Conservation (phyloP, 176 grass and related monocot species). For the Ensete ventricosum region DNA sequence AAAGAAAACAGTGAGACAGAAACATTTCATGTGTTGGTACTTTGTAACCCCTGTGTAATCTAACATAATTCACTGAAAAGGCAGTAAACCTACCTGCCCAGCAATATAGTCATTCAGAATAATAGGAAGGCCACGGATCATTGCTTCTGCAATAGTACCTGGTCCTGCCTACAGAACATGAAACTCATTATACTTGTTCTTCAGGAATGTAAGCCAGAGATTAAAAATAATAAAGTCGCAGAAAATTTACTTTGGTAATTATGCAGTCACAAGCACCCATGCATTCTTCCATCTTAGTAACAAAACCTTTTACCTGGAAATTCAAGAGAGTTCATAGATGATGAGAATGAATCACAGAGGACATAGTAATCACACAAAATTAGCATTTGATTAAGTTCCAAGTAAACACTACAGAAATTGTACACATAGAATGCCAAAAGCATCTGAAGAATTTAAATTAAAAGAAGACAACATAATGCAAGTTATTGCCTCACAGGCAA, state of each 20-base stretch:
- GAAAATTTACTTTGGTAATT: constrained; percentile 71
- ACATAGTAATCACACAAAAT: not conserved
- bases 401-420: no score
- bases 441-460: not conserved
- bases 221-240: not conserved
- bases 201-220: no score
- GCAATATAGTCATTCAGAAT: constrained; percentile 96
- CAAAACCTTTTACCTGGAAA: constrained; percentile 84
- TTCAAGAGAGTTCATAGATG: constrained; percentile 7
- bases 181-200: not conserved
- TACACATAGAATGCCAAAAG: no score
- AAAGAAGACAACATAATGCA: not conserved
- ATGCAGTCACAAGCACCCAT: constrained; percentile 99
- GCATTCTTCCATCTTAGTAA: constrained; percentile 98
- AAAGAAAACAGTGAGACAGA: not conserved
- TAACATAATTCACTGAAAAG: constrained; percentile 3
- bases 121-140: constrained; percentile 95
- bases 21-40: not conserved
- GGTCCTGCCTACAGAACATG: constrained; percentile 71
- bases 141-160: constrained; percentile 91
- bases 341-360: not conserved
- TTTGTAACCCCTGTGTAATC: not conserved
- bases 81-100: constrained; percentile 46
- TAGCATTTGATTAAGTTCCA: not conserved
- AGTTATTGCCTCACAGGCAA: not conserved